These are phyloP conservation scores for Aeschynomene evenia DNA, from an alignment of 306 rosid species.

Conservation along the genomic window DNA sequence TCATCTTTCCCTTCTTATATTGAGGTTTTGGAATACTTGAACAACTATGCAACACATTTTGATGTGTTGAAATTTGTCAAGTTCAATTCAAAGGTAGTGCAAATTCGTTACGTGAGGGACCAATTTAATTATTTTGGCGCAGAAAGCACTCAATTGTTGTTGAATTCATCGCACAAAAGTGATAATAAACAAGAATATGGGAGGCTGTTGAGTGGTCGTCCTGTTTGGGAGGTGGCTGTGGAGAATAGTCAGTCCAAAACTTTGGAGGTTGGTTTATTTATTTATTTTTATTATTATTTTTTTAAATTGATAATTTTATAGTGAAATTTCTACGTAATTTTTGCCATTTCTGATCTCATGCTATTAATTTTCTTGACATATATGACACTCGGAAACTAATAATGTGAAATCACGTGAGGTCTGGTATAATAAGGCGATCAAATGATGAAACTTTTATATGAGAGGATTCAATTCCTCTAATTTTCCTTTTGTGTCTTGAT, in stretches of 20 bases:
- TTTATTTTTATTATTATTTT: no score
- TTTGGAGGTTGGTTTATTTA: constrained; percentile 10
- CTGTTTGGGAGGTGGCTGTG: constrained; percentile 21
- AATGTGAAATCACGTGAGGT: no score
- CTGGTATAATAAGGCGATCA: no score
- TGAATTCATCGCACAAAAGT: background rate
- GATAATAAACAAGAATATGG: background rate
- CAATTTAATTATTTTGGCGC: background rate
- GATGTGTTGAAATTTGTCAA: constrained; percentile 45
- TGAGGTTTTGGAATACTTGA: constrained; percentile 53
- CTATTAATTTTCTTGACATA: no score
- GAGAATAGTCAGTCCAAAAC: background rate
- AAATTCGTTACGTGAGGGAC: constrained; percentile 38
- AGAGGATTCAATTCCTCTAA: no score
- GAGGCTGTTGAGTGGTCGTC: constrained; percentile 21
- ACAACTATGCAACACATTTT: constrained; percentile 50
- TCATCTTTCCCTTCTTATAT: constrained; percentile 50
- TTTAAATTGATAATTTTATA: no score
- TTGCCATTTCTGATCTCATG: no score
- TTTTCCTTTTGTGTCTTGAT: no score
- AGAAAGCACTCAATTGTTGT: background rate
- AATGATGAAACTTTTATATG: no score
- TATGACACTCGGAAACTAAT: no score
- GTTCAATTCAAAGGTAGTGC: constrained; percentile 39
- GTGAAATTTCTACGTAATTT: background rate